Evolutionary conservation across 192 early-diverging fungal genomes (phyloP), one percentile per base, ranked within the genome.

Genomic region (Podochytrium sp.): DNA sequence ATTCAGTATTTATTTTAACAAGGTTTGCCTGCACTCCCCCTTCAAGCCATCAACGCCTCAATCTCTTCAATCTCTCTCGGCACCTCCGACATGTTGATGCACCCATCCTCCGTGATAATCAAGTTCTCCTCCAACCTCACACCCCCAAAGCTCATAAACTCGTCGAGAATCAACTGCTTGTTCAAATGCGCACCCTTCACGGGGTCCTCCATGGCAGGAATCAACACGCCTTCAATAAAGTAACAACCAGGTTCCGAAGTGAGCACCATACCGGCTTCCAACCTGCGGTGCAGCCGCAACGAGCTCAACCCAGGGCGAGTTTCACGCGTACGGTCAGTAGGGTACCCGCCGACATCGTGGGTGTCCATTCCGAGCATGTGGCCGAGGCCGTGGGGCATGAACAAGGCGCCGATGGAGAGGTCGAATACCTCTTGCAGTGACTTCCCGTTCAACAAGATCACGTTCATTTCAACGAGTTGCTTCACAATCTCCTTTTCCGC

Each of bases 171-270:
- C 4, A 84, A 81, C 4, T 87, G 86, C 70, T 86, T 79, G 77
- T 95, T 84, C 51, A 97, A 78, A 64, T 82, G 91, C 72, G 87
- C 59, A 35, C 84, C 83, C 14, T 87, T 65, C 4, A 78, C 72
- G 0, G 91, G 85, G 57, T 88, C 78, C 0, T 57, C 38, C 29
- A 71, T 2, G 23, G 82, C 81, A 53, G 68, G 77, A 35, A 88
- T 84, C 30, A 98, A 83, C 60, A 95, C 85, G 2, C 85, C 88
- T 65, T 93, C 91, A 51, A 93, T 91, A 83, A 98, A 98, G 78
- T 98, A 98, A 74, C 93, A 82, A 2, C 96, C 96, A 23, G 96
- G 96, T 79, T 98, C 96, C 29, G 96, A 92, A 1, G 96, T 98
- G 41, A 65, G 86, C 37, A 90, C 91, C 93, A 95, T 94, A 27